phyloP scores from a whole-genome alignment of 352 stramenopile genomes.

The Phytophthora hybrid region DNA sequence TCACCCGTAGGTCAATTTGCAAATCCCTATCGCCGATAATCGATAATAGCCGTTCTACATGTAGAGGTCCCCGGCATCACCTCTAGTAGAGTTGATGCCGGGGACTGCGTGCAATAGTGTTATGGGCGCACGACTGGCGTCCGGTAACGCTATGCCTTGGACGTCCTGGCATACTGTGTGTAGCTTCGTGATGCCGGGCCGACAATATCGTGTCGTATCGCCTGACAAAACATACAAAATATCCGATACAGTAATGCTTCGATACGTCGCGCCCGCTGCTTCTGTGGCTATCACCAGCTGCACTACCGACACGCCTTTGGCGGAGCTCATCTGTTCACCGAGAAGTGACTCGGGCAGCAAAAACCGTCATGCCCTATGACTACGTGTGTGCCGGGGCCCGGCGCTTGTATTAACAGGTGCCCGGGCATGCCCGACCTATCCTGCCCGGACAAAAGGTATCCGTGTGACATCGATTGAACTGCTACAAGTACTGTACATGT shows the following conservation, averaged over 20 bases:
- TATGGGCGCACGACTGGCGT: not conserved
- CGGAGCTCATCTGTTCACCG: slow-evolving; percentile 1
- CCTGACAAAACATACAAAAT: not conserved
- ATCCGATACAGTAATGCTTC: not conserved
- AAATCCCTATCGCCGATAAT: too few relatives aligned
- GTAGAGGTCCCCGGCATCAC: too few relatives aligned
- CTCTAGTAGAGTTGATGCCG: too few relatives aligned
- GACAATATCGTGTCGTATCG: not conserved
- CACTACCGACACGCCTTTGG: not conserved
- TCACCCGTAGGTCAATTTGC: too few relatives aligned
- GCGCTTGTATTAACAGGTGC: slow-evolving; percentile 2
- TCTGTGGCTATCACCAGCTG: slow-evolving; percentile 1
- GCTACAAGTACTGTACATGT: too few relatives aligned
- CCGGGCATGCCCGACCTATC: not conserved
- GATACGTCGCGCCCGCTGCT: not conserved
- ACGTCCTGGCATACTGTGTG: not conserved
- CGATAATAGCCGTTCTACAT: too few relatives aligned
- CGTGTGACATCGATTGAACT: not conserved
- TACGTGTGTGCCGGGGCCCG: not conserved
- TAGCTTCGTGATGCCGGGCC: not conserved
- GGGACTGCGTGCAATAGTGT: not conserved
- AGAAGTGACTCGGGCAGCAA: not conserved
- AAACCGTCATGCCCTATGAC: not conserved
- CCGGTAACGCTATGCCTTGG: too few relatives aligned
- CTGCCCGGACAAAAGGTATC: not conserved